A percentile compares a stretch with the other conserved stretches of the same genome.
Conservation (phyloP, 345 rosid genomes). For the Psidium friedrichsthalianum region DNA sequence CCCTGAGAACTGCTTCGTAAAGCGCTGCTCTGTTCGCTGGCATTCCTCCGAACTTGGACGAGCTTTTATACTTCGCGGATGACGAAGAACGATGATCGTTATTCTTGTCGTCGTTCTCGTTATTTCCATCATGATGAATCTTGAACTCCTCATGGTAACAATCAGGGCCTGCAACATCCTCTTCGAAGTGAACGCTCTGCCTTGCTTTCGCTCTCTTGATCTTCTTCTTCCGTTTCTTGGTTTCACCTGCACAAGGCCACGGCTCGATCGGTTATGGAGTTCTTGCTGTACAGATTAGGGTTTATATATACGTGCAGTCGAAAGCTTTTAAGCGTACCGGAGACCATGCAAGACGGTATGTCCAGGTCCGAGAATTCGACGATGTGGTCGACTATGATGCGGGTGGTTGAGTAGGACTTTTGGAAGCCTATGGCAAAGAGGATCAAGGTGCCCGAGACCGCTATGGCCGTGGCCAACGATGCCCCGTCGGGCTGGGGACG, state of each 20-base stretch:
- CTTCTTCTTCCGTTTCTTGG: neutral
- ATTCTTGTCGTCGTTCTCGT: neutral
- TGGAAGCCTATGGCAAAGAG: slow-evolving; percentile 28
- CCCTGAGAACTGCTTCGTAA: slow-evolving; percentile 45
- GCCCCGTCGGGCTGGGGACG: slow-evolving; percentile 7
- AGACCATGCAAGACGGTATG: neutral
- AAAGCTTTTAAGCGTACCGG: neutral
- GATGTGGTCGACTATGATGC: slow-evolving; percentile 14
- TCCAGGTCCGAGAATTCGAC: neutral
- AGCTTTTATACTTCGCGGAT: neutral
- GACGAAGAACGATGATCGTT: neutral
- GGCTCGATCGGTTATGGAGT: neutral
- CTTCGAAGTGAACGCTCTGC: neutral
- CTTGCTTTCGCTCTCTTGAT: neutral
- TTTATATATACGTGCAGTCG: neutral
- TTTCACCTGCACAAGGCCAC: neutral
- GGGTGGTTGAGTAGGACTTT: slow-evolving; percentile 5
- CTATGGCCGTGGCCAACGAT: slow-evolving; percentile 28
- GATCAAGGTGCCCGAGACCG: slow-evolving; percentile 26
- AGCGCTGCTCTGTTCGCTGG: slow-evolving; percentile 48
- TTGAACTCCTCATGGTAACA: neutral
- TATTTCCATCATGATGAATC: neutral
- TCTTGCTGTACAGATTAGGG: neutral
- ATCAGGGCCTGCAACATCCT: neutral
- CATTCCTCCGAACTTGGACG: slow-evolving; percentile 16